These are phyloP conservation scores for Detonula confervacea DNA, from an alignment of 352 stramenopile genomes.

Conservation along the genomic window DNA sequence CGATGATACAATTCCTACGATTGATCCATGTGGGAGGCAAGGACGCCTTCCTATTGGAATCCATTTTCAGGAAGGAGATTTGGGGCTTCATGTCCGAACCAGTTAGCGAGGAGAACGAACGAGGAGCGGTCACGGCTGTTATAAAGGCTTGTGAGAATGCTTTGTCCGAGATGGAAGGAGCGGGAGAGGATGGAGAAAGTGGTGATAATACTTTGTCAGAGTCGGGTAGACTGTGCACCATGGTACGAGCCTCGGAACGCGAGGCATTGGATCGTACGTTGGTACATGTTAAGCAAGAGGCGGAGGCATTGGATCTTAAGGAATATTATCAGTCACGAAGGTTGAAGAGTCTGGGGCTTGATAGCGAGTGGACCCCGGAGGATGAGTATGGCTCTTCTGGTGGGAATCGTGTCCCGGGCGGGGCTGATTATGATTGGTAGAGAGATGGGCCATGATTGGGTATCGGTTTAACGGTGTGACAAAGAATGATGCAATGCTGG, in stretches of 20 bases:
- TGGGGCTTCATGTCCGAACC: conserved; percentile 85
- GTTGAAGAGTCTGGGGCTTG: conserved; percentile 83
- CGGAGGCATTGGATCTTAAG: conserved; percentile 81
- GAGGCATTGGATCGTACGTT: conserved; percentile 71
- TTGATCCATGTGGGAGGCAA: conserved; percentile 70
- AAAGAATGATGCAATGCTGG: no score
- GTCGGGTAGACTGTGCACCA: conserved; percentile 52
- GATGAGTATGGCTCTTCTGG: conserved; percentile 77
- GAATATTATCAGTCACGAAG: conserved; percentile 86
- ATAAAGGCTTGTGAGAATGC: conserved; percentile 66
- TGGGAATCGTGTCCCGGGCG: conserved; percentile 66
- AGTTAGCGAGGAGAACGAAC: conserved; percentile 83
- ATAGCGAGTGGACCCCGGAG: conserved; percentile 81
- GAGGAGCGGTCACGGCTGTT: conserved; percentile 62
- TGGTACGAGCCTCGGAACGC: conserved; percentile 72
- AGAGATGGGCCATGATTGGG: no score
- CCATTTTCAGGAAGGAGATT: conserved; percentile 86
- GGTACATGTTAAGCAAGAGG: conserved; percentile 75
- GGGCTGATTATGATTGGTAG: conserved; percentile 69
- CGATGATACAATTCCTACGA: conserved; percentile 84
- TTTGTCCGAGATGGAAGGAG: conserved; percentile 64
- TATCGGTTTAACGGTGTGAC: no score
- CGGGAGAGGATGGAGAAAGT: conserved; percentile 20
- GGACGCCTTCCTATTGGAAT: conserved; percentile 87
- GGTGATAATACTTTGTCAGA: conserved; percentile 18